Evolutionary conservation across 2,329 filamentous ascomycete species (phyloP), one percentile per base, ranked within the genome.

Genomic region (Fusarium compactum): DNA sequence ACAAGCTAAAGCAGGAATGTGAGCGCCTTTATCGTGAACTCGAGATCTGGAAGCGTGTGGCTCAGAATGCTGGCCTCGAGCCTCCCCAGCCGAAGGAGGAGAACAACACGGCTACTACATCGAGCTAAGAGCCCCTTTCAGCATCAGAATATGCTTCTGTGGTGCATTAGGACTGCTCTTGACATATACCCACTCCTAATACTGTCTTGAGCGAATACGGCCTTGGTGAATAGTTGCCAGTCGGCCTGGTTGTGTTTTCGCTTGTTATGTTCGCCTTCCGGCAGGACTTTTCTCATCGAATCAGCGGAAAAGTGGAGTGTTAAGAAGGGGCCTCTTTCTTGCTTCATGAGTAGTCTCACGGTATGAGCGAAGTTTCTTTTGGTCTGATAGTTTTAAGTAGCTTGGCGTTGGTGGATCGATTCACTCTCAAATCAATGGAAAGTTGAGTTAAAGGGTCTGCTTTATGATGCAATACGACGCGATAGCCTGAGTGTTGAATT

Each of bases 1-100:
- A 97, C 74, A 96, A 95, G 82, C 87, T 95, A 69, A 95, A 95
- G 83, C 85, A 86, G 38, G 93, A 96, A 77, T 92, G 91, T 72
- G 91, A 94, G 78, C 86, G 92, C 34, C 89, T 92, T 24, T 95
- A 93, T 84, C 85, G 91, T 54, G 92, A 95, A 78, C 85, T 92
- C 53, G 91, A 94, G 78, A 90, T 89, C 48, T 95, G 92, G 90
- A 95, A 94, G 84, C 88, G 90, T 72, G 84, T 89, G 32, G 89
- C 87, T 20, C 87, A 90, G 74, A 87, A 84, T 55, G 87, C 87
- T 15, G 89, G 89, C 29, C 80, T 91, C 30, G 81, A 82, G 69
- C 80, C 80, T 32, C 80, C 79, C 27, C 80, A 80, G 56, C 80
- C 80, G 40, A 81, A 80, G 68, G 80, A 81, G 54, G 80, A 82